Evolutionary conservation across 106 monocot genomes (phyloP), one percentile per base, ranked within the genome.

Genomic region (Acanthochlamys bracteata): DNA sequence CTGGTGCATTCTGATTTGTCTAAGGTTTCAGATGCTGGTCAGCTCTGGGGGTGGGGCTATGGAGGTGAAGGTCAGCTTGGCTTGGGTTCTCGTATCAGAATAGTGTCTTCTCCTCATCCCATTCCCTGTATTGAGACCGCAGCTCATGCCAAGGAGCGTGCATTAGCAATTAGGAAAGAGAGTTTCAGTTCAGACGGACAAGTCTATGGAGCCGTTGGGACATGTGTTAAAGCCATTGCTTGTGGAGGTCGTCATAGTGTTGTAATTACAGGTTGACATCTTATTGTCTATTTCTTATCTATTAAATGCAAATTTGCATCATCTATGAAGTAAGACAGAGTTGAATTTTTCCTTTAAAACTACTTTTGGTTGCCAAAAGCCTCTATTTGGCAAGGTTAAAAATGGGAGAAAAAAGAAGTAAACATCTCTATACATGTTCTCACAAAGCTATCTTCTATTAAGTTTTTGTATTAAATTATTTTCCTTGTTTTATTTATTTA

Each of bases 11-110:
- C 22, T 87, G 66, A 72, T 75, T 63, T 78, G 60, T 73, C 64
- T 69, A 65, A 88, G 78, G 78, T 80, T 85, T 81, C 85, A 98
- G 96, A 98, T 81, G 62, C 69, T 25, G 96, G 96, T 71, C 80
- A 88, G 66, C 91, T 88, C 25, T 98, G 96, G 96, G 96, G 96
- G 76, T 98, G 96, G 96, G 96, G 96, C 27, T 98, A 98, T 80
- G 91, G 96, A 70, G 96, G 96, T 11, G 96, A 98, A 79, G 96
- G 96, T 9, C 96, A 98, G 45, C 88, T 98, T 61, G 96, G 96
- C 53, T 69, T 98, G 73, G 96, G 96, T 56, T 85, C 87, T 60
- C 79, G 91, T n/a, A 79, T 83, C 43, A 84, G 91, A 4, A 82
- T 76, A 58, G 85, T 98, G 17, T 88, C 91, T 52, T 86, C 91